These are phyloP conservation scores for Hortiboletus flavorubellus DNA, from an alignment of 768 basidiomycete genomes.

Conservation along the genomic window DNA sequence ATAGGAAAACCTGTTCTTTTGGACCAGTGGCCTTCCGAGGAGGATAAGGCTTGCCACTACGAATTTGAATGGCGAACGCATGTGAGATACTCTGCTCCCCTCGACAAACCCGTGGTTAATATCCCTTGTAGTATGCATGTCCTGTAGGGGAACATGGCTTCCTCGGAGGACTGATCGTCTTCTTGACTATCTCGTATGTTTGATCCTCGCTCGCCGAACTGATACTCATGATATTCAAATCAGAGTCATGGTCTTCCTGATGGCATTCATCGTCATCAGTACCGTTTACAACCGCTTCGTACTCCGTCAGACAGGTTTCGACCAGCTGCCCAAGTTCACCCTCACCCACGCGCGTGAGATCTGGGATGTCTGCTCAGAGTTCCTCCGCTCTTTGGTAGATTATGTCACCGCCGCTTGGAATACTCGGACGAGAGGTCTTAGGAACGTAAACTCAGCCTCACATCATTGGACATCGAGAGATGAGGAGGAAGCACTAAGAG, in stretches of 20 bases:
- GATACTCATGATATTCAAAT: neutral
- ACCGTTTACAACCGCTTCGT: slow-evolving; percentile 78
- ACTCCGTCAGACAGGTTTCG: slow-evolving; percentile 65
- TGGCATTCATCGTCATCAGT: slow-evolving; percentile 65
- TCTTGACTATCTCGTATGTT: slow-evolving; percentile 59
- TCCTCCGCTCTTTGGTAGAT: slow-evolving; percentile 13
- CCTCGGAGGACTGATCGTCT: slow-evolving; percentile 49
- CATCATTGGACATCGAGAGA: slow-evolving; percentile 34
- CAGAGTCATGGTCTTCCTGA: slow-evolving; percentile 54
- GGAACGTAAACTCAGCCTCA: slow-evolving; percentile 21
- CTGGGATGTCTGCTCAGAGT: slow-evolving; percentile 18
- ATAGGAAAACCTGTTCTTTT: slow-evolving; percentile 53
- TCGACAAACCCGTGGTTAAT: neutral
- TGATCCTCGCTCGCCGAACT: neutral
- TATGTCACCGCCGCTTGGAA: slow-evolving; percentile 10
- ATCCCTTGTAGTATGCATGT: slow-evolving; percentile 57
- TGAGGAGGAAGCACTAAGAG: slow-evolving; percentile 27
- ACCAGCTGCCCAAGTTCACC: slow-evolving; percentile 68
- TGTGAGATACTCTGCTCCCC: slow-evolving; percentile 40
- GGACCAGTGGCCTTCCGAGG: slow-evolving; percentile 59
- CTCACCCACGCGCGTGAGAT: slow-evolving; percentile 24
- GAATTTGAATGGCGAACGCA: slow-evolving; percentile 83
- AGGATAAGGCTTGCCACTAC: slow-evolving; percentile 69
- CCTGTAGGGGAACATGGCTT: slow-evolving; percentile 57
- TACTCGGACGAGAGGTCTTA: slow-evolving; percentile 15